Base-by-base conservation (phyloP, 176 grass and related monocot genomes). In the Avena atlantica region DNA sequence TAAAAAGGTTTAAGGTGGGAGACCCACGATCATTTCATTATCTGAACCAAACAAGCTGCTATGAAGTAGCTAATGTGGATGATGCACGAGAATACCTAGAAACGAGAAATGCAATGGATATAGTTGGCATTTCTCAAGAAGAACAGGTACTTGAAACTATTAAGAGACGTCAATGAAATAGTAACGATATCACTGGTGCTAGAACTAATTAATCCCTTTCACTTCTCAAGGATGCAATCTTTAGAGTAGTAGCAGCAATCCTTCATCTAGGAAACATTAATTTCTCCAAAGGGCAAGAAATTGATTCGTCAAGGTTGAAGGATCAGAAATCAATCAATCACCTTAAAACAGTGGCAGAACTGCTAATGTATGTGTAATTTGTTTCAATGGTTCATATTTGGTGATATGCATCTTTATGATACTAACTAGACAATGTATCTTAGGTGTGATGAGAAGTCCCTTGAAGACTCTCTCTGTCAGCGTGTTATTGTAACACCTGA, bases 401-500 rank as follows among this genome's bases (percentile, higher is more conserved):
- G 25, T 76, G n/a, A 71, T 72, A 68, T 81, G 45, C 53, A 70
- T 72, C 12, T 79, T 65, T 81, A 44, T 74, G 21, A 27, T 78
- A 83, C 34, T 68, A 86, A 88, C 14, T 69, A 49, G 27, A 58
- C 73, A 81, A 1, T 85, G 6, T 55, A 66, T 81, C 20, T 84
- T 78, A 98, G 96, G 96, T 98, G 96, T 83, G 83, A 98, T 0
- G 84, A 89, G 63, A 94, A 98, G 84, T 14, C 81, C 37, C 96
- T 98, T 61, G 86, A 92, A 85, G 90, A 92, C 84, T 98, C 96
- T 52, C 86, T 98, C 31, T 98, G 96, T 56, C 81, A 95, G 85
- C 90, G 96, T 74, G 91, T 98, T 75, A 98, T 98, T 62, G 93
- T 95, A 61, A 98, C 95, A 79, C 95, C 93, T 48, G 95, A 98